Evolutionary conservation across 2,329 filamentous ascomycete species (phyloP).

Genomic region (Botrytis medusae): DNA sequence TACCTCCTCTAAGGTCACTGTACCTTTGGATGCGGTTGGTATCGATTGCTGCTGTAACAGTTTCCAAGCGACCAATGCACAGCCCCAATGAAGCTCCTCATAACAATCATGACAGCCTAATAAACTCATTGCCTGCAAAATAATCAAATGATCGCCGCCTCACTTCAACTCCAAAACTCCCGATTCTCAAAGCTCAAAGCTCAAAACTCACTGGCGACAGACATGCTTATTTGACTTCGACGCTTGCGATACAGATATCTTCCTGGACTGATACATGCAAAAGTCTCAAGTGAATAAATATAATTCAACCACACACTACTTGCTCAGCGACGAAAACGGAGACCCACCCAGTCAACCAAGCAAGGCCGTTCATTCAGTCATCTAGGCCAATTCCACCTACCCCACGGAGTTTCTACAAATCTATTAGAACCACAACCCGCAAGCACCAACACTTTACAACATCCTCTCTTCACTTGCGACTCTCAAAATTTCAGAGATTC

Average conservation of each 20-base stretch:
- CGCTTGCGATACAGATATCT: not conserved
- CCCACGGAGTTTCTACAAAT: constrained; percentile 20
- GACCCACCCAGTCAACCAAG: constrained; percentile 5
- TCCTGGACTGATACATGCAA: not conserved
- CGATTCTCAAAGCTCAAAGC: not conserved
- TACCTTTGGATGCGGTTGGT: not conserved
- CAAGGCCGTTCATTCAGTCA: constrained; percentile 1
- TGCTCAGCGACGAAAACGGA: not conserved
- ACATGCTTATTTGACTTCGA: not conserved
- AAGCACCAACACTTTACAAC: not conserved
- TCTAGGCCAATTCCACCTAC: constrained; percentile 9
- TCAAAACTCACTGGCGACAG: constrained; percentile 1
- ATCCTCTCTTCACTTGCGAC: not conserved
- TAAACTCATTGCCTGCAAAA: not conserved
- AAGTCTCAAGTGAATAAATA: not conserved
- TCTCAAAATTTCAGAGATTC: not conserved
- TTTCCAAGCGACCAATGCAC: constrained; percentile 9
- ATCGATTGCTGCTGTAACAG: not conserved
- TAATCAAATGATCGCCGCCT: not conserved
- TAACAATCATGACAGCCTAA: constrained; percentile 5
- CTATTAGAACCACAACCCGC: not conserved
- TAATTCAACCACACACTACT: not conserved
- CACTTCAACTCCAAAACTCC: not conserved
- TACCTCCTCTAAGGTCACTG: not conserved
- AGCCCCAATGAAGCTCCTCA: constrained; percentile 1